Conservation (phyloP, 2,329 filamentous ascomycete genomes). For the Amphichorda felina region DNA sequence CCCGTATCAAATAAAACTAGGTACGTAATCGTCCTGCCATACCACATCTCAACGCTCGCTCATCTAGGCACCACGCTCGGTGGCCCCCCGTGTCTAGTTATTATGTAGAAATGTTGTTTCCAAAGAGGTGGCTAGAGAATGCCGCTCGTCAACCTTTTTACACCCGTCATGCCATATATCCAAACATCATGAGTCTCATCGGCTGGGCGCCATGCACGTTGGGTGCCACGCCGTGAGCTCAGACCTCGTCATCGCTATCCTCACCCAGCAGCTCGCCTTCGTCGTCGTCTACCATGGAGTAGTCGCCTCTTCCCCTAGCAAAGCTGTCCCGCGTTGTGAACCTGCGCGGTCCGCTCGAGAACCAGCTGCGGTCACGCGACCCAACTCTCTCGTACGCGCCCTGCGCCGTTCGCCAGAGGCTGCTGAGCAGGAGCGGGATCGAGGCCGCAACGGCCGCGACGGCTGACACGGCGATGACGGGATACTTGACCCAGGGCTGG, state of each 20-base stretch:
- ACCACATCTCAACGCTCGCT: too few species aligned
- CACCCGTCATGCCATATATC: background rate
- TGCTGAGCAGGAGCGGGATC: conserved; percentile 59
- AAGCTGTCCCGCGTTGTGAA: conserved; percentile 89
- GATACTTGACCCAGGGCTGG: conserved; percentile 68
- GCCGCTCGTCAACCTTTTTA: too few species aligned
- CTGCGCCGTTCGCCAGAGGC: conserved; percentile 56
- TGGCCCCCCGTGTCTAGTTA: too few species aligned
- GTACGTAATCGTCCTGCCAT: too few species aligned
- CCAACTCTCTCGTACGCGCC: conserved; percentile 36
- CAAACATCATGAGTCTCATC: background rate
- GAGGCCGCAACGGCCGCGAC: conserved; percentile 46
- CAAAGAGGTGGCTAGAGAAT: too few species aligned
- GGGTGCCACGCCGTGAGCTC: conserved; percentile 5
- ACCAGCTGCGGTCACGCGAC: conserved; percentile 33
- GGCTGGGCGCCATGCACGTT: background rate
- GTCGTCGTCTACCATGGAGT: conserved; percentile 79
- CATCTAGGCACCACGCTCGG: too few species aligned
- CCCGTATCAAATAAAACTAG: too few species aligned
- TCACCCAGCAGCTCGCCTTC: conserved; percentile 91
- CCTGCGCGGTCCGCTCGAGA: conserved; percentile 48
- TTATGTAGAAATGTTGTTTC: too few species aligned
- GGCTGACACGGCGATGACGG: conserved; percentile 61
- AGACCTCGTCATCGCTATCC: conserved; percentile 81
- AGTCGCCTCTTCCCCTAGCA: conserved; percentile 75